Percentiles rank a stretch among this genome's conserved stretches.
Conservation (phyloP, 2,329 filamentous ascomycete genomes). For the Pezicula radicicola region DNA sequence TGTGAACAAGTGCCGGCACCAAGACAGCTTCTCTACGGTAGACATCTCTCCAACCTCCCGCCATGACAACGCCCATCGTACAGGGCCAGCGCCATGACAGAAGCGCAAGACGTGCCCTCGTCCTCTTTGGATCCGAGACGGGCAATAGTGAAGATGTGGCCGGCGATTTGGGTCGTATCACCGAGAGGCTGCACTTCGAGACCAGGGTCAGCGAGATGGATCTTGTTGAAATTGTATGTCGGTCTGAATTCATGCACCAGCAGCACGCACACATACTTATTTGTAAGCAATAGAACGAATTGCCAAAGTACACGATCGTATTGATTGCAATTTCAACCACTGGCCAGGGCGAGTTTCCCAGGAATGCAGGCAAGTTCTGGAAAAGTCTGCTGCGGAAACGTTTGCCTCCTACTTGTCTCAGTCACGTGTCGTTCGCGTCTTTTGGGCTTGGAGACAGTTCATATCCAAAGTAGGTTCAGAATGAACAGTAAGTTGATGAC, state of each 20-base stretch:
- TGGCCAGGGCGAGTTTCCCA: slow-evolving; percentile 89
- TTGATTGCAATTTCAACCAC: slow-evolving; percentile 89
- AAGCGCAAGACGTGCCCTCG: slow-evolving; percentile 47
- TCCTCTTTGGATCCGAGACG: slow-evolving; percentile 93
- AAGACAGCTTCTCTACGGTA: not conserved
- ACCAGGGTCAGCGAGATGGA: slow-evolving; percentile 77
- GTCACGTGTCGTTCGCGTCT: slow-evolving; percentile 69
- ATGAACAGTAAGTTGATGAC: not conserved
- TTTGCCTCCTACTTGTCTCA: slow-evolving; percentile 67
- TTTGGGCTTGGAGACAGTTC: slow-evolving; percentile 95
- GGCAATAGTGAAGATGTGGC: slow-evolving; percentile 92
- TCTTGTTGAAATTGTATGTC: slow-evolving; percentile 67
- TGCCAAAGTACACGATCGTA: slow-evolving; percentile 54
- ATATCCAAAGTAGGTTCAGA: slow-evolving; percentile 72
- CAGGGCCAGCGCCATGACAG: slow-evolving; percentile 29
- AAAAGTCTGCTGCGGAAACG: slow-evolving; percentile 76
- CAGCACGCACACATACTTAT: slow-evolving; percentile 2
- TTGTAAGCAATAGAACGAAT: slow-evolving; percentile 39
- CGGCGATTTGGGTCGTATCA: slow-evolving; percentile 72
- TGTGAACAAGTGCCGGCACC: slow-evolving; percentile 6
- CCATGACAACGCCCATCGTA: not conserved
- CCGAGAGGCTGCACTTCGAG: slow-evolving; percentile 75
- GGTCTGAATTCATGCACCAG: slow-evolving; percentile 21
- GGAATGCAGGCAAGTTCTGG: slow-evolving; percentile 82
- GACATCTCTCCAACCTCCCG: not conserved